Evolutionary conservation across 116 monocot genomes (phyloP).

Genomic region (Phalaenopsis hybrid): DNA sequence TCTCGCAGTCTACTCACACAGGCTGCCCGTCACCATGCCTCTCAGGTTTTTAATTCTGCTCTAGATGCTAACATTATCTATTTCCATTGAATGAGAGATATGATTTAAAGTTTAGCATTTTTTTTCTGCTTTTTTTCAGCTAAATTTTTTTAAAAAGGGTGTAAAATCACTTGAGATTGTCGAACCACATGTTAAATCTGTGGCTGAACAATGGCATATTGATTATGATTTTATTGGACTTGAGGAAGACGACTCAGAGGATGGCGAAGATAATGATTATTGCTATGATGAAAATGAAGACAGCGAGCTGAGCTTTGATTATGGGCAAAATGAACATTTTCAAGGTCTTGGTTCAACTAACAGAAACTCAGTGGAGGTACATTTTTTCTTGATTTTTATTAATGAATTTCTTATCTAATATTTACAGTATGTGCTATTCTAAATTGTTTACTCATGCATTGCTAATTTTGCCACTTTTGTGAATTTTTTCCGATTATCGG

Average conservation of each 20-base stretch:
- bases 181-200: slow-evolving; percentile 72
- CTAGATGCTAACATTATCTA: slow-evolving; percentile 2
- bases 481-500: neutral
- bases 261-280: slow-evolving; percentile 18
- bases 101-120: neutral
- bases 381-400: neutral
- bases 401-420: neutral
- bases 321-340: slow-evolving; percentile 23
- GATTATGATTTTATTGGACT: slow-evolving; percentile 82
- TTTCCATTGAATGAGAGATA: neutral
- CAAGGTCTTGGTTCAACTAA: slow-evolving; percentile 23
- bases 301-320: slow-evolving; percentile 37
- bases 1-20: slow-evolving; percentile 87
- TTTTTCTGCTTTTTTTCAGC: slow-evolving; percentile 28
- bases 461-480: neutral
- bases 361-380: slow-evolving; percentile 37
- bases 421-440: neutral
- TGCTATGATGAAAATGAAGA: slow-evolving; percentile 29
- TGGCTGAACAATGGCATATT: slow-evolving; percentile 79
- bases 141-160: slow-evolving; percentile 83
- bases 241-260: slow-evolving; percentile 55
- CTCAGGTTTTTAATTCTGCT: slow-evolving; percentile 56
- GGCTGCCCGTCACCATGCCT: slow-evolving; percentile 90
- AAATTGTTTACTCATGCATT: neutral
- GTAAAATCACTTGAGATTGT: slow-evolving; percentile 64